Evolutionary conservation across 192 early-diverging fungal genomes (phyloP).

Genomic region (Backusella circina): DNA sequence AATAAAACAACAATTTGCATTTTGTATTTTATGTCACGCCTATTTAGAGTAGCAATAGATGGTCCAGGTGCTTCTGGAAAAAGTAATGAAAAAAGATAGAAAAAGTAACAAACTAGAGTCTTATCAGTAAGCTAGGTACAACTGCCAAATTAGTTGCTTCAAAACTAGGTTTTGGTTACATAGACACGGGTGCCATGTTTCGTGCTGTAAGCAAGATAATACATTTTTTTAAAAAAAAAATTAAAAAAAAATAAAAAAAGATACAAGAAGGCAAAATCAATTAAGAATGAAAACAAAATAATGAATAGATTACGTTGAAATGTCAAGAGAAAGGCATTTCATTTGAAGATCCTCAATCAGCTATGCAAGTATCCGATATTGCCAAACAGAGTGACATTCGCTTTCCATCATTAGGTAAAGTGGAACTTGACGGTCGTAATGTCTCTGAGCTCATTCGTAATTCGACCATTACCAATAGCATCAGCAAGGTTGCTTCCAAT

Average conservation of each 20-base stretch:
- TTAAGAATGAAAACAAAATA: not conserved
- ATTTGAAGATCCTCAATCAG: slow-evolving; percentile 34
- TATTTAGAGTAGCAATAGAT: slow-evolving; percentile 74
- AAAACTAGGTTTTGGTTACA: slow-evolving; percentile 65
- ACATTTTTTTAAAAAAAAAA: too few relatives aligned
- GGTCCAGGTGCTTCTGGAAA: slow-evolving; percentile 82
- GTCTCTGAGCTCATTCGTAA: slow-evolving; percentile 62
- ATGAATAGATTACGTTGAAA: slow-evolving; percentile 38
- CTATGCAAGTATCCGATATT: slow-evolving; percentile 30
- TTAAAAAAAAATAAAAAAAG: too few relatives aligned
- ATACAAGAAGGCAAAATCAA: not conserved
- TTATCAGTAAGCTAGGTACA: slow-evolving; percentile 37
- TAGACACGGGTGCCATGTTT: slow-evolving; percentile 76
- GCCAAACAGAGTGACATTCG: slow-evolving; percentile 16
- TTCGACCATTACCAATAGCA: slow-evolving; percentile 48
- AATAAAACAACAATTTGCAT: not conserved
- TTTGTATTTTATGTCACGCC: slow-evolving; percentile 18
- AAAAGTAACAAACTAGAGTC: not conserved
- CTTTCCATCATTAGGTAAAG: slow-evolving; percentile 14
- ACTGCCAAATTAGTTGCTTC: slow-evolving; percentile 70
- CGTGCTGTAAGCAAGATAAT: slow-evolving; percentile 33
- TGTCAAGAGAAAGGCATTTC: slow-evolving; percentile 34
- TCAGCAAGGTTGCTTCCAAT: slow-evolving; percentile 59
- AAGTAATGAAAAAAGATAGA: slow-evolving; percentile 42
- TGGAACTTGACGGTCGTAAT: slow-evolving; percentile 55